Evolutionary conservation across 1,139 yeast species (phyloP).

Genomic region (Arxiozyma slooffiae): DNA sequence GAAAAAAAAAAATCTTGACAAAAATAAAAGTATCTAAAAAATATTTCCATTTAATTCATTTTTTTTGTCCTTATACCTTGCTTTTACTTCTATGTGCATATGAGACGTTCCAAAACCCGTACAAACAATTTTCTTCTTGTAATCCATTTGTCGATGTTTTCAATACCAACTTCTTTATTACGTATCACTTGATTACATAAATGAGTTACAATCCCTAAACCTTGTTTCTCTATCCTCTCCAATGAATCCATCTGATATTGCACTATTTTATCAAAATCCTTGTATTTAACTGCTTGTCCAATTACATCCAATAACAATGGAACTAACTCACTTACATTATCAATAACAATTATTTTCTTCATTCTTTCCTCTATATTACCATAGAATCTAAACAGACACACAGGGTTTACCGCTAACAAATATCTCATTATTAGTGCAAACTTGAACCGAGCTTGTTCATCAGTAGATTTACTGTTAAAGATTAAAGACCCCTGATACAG

Average conservation of each 20-base stretch:
- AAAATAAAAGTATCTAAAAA: too few species aligned
- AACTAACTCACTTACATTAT: slow-evolving; percentile 24
- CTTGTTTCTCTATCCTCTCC: slow-evolving; percentile 22
- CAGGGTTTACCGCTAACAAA: slow-evolving; percentile 34
- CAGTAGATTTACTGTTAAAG: slow-evolving; percentile 42
- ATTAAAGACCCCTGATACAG: slow-evolving; percentile 46
- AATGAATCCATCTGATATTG: slow-evolving; percentile 20
- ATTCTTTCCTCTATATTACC: slow-evolving; percentile 37
- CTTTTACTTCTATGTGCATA: neutral
- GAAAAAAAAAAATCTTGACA: too few species aligned
- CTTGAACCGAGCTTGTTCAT: slow-evolving; percentile 44
- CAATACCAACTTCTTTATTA: neutral
- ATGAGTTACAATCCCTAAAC: slow-evolving; percentile 28
- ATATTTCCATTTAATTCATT: neutral
- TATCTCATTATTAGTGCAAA: slow-evolving; percentile 44
- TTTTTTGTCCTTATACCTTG: neutral
- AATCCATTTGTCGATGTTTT: slow-evolving; percentile 9
- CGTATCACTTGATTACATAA: slow-evolving; percentile 17
- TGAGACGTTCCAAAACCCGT: neutral
- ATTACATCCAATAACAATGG: slow-evolving; percentile 31
- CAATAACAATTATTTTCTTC: slow-evolving; percentile 31
- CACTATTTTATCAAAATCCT: slow-evolving; percentile 25
- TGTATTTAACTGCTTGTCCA: slow-evolving; percentile 27
- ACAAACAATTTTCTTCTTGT: slow-evolving; percentile 18
- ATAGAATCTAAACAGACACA: slow-evolving; percentile 39